These are phyloP conservation scores for Sicyos edulis DNA, from an alignment of 306 rosid species.

Conservation along the genomic window DNA sequence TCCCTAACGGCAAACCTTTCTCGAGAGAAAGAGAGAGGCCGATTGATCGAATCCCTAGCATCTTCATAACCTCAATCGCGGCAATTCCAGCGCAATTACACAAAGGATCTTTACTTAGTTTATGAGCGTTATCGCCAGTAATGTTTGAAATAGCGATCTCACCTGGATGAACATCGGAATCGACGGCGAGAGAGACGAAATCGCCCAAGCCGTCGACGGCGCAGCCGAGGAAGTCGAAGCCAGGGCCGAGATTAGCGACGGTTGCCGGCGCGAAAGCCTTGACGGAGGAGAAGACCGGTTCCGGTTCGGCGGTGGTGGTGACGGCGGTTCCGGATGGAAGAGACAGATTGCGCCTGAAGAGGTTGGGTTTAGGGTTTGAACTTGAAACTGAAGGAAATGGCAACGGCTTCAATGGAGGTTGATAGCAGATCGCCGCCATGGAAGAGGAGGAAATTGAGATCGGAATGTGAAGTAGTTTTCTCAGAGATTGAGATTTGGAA, in stretches of 20 bases:
- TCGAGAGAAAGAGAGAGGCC: constrained; percentile 75
- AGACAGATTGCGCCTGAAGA: constrained; percentile 43
- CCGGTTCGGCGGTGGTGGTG: constrained; percentile 38
- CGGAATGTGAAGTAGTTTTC: background rate
- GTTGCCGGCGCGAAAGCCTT: constrained; percentile 84
- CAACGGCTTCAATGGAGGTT: constrained; percentile 30
- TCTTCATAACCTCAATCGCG: constrained; percentile 75
- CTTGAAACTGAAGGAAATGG: background rate
- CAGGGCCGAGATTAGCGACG: constrained; percentile 79
- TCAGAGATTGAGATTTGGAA: background rate
- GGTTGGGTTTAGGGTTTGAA: constrained; percentile 22
- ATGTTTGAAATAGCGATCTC: constrained; percentile 50
- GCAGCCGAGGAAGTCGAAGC: constrained; percentile 84
- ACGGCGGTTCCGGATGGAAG: constrained; percentile 30
- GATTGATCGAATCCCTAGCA: constrained; percentile 63
- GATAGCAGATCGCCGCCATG: constrained; percentile 40
- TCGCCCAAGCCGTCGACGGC: constrained; percentile 80
- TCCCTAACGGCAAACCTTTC: constrained; percentile 82
- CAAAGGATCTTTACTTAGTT: constrained; percentile 64
- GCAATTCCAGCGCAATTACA: constrained; percentile 84
- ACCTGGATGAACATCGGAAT: constrained; percentile 59
- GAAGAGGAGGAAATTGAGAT: constrained; percentile 8
- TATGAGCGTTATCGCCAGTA: constrained; percentile 34
- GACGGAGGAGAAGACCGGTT: constrained; percentile 45
- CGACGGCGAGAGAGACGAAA: constrained; percentile 56